Conservation (phyloP, 768 basidiomycete genomes). For the Phylloporus arenicola region DNA sequence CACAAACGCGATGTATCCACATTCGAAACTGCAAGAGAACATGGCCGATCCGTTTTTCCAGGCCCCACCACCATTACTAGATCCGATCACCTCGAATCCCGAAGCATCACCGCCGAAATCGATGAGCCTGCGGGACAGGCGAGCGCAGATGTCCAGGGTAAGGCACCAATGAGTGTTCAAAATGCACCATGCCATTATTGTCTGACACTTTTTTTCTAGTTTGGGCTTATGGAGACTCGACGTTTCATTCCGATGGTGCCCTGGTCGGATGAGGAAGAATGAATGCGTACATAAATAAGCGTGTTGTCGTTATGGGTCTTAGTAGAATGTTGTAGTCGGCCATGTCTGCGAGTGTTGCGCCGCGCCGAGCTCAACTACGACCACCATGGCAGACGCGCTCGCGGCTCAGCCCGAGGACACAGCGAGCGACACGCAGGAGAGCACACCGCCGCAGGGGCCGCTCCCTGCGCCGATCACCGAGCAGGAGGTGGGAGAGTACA, state of each 20-base stretch:
- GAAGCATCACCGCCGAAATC: slow-evolving; percentile 17
- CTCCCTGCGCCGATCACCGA: slow-evolving; percentile 78
- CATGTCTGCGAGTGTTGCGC: neutral
- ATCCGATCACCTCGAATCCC: neutral
- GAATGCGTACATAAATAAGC: slow-evolving; percentile 11
- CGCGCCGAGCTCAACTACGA: neutral
- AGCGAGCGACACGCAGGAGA: slow-evolving; percentile 26
- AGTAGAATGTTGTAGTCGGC: neutral
- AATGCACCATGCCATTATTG: neutral
- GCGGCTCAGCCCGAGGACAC: slow-evolving; percentile 40
- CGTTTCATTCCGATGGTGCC: slow-evolving; percentile 27
- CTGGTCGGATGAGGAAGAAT: slow-evolving; percentile 30
- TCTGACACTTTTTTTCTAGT: slow-evolving; percentile 13
- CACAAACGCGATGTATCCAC: neutral
- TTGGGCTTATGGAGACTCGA: slow-evolving; percentile 23
- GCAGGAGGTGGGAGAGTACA: slow-evolving; percentile 88
- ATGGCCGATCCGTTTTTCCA: neutral
- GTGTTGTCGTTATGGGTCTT: neutral
- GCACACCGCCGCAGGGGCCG: slow-evolving; percentile 37
- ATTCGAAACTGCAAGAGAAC: neutral
- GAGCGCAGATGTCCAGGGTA: slow-evolving; percentile 27
- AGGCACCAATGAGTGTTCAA: neutral
- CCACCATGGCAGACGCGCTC: slow-evolving; percentile 32
- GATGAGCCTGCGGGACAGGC: slow-evolving; percentile 30
- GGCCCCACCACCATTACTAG: neutral